Base-by-base conservation (phyloP, 1,284 basidiomycete genomes). In the Tylopilus sp. region DNA sequence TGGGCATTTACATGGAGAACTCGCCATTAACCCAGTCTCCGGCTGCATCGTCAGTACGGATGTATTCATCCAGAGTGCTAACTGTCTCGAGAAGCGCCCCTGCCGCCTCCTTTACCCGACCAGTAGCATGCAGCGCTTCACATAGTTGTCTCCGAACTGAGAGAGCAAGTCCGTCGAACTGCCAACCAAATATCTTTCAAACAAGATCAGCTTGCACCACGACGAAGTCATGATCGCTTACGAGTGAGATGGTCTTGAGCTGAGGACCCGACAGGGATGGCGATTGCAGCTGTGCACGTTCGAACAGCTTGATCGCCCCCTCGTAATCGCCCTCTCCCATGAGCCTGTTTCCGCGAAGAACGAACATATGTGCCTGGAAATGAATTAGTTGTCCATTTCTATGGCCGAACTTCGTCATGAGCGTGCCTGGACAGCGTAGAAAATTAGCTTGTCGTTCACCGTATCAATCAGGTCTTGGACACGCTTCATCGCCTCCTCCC, bases 291-390 rank as follows among this genome's bases (percentile, higher is more conserved):
- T 40, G 29, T 10, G 16, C 29, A 5, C 30, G 38, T 26, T 28
- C 33, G 19, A 45, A 39, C 9, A 46, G 11, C 9, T 46, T 46
- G 25, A 46, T 40, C 10, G 37, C 37, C 7, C 23, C n/a, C 9
- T 46, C 37, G 6, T 46, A 46, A 12, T 46, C 44, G n/a, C 30
- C 44, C 11, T 31, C 37, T 12, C 34, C 25, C 37, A 40, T 13
- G 12, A 26, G 6, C 23, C 16, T 39, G 37, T 46, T 40, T 18
- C 44, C 44, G 12, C 33, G 16, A 19, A 46, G 37, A 18, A 38
- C 10, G 19, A 33, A 33, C 37, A 46, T 46, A 1, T 46, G 37
- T 21, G 45, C 51, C 52, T 53, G n/a, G 34, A 38, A 4, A 15
- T 23, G 21, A 23, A 6, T 54, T 11, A 39, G 21, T 9, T 13